Evolutionary conservation across 2,329 filamentous ascomycete genomes (phyloP).

Genomic region (Arthroderma uncinatum): DNA sequence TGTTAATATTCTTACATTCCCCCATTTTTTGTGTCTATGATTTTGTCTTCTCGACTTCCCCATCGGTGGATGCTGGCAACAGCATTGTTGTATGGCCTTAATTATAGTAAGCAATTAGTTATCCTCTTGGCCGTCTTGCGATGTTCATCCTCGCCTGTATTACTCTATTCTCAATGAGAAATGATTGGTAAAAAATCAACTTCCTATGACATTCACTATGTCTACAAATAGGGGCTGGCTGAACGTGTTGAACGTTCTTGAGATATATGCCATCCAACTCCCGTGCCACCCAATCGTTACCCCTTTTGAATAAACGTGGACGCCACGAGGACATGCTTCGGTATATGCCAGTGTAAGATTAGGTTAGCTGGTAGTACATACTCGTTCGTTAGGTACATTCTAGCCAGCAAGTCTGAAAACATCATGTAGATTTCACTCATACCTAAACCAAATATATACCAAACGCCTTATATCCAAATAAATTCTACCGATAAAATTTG

Average conservation of each 20-base stretch:
- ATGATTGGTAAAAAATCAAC: background rate
- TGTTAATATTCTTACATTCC: background rate
- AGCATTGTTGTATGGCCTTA: background rate
- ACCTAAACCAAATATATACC: background rate
- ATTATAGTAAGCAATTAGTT: background rate
- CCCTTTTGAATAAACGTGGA: background rate
- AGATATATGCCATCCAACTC: background rate
- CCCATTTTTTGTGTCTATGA: background rate
- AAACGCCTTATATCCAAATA: background rate
- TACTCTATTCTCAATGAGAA: background rate
- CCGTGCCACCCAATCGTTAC: background rate
- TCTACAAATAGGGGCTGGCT: no score
- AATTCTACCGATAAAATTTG: slow-evolving; percentile 30
- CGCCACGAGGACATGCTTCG: background rate
- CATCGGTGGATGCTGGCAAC: background rate
- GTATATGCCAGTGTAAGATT: no score
- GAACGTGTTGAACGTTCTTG: no score
- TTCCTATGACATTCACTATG: background rate
- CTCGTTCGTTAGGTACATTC: background rate
- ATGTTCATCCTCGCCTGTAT: background rate
- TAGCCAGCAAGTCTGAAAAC: background rate
- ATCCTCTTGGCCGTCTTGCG: background rate
- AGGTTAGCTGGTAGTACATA: no score
- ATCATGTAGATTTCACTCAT: background rate
- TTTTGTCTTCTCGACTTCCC: background rate